Conservation (phyloP, 83 land plant genomes). For the Thuja plicata region DNA sequence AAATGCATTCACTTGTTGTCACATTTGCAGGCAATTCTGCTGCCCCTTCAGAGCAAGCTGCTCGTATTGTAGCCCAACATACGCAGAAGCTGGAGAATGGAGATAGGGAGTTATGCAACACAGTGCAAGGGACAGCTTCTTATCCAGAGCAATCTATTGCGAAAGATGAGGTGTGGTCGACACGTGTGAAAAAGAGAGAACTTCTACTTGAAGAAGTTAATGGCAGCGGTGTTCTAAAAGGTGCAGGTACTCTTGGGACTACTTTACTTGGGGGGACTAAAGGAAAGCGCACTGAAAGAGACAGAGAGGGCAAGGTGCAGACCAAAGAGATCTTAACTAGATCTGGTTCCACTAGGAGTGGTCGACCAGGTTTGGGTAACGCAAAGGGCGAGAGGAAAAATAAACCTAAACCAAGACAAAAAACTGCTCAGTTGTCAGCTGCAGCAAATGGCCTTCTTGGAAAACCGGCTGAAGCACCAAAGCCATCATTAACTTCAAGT, state of each 20-base stretch:
- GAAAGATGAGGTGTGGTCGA: conserved; percentile 54
- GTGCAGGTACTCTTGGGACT: conserved; percentile 43
- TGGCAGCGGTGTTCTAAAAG: conserved; percentile 35
- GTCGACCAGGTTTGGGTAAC: conserved; percentile 41
- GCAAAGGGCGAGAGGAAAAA: conserved; percentile 77
- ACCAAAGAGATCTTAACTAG: conserved; percentile 33
- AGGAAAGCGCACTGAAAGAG: conserved; percentile 94
- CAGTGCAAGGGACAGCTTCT: conserved; percentile 16
- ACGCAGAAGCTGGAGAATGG: conserved; percentile 5
- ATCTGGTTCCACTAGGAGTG: conserved; percentile 32
- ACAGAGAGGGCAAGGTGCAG: conserved; percentile 63
- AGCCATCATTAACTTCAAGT: conserved; percentile 19
- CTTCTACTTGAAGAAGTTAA: conserved; percentile 66
- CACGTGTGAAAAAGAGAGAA: conserved; percentile 64
- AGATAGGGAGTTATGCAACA: conserved; percentile 31
- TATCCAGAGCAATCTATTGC: conserved; percentile 29
- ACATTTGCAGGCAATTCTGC: background rate
- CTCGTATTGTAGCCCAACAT: background rate
- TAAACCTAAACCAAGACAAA: conserved; percentile 86
- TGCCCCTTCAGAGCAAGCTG: background rate
- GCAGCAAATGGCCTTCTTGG: conserved; percentile 57
- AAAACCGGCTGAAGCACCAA: conserved; percentile 30
- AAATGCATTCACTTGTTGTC: background rate
- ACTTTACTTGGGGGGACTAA: conserved; percentile 65
- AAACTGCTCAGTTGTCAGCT: conserved; percentile 74